A percentile compares a stretch with the other conserved stretches of the same genome.
Conservation (phyloP, 805 yeast genomes). For the Cyberlindnera americana region DNA sequence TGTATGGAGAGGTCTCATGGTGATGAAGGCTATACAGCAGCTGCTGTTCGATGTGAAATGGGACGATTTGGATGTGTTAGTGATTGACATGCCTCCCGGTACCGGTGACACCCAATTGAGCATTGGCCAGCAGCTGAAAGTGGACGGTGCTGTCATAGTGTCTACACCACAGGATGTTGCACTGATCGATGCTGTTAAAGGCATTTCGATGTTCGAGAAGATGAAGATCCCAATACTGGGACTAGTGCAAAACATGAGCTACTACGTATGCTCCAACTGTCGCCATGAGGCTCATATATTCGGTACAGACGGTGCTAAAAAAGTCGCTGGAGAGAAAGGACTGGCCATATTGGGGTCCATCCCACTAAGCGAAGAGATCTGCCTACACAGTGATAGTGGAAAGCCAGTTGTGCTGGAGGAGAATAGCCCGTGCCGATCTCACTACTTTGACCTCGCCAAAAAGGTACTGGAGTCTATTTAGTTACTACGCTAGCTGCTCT, state of each 20-base stretch:
- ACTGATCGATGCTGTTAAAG: slow-evolving; percentile 72
- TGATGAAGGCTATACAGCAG: slow-evolving; percentile 83
- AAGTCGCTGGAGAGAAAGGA: slow-evolving; percentile 46
- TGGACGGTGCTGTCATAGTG: slow-evolving; percentile 79
- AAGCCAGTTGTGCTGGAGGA: slow-evolving; percentile 53
- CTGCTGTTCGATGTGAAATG: slow-evolving; percentile 80
- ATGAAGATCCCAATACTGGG: slow-evolving; percentile 73
- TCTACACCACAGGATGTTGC: slow-evolving; percentile 89
- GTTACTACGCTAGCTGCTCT: too few relatives aligned
- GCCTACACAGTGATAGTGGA: slow-evolving; percentile 60
- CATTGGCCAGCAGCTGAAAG: slow-evolving; percentile 69
- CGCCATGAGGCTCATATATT: slow-evolving; percentile 69
- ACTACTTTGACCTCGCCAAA: slow-evolving; percentile 49
- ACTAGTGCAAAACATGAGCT: slow-evolving; percentile 80
- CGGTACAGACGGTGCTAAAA: slow-evolving; percentile 54
- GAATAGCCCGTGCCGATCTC: slow-evolving; percentile 36
- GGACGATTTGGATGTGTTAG: slow-evolving; percentile 62
- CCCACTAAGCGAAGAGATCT: slow-evolving; percentile 61
- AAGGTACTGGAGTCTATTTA: slow-evolving; percentile 24
- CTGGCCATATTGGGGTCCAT: slow-evolving; percentile 59
- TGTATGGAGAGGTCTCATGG: slow-evolving; percentile 86
- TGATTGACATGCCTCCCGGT: slow-evolving; percentile 88
- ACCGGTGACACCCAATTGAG: slow-evolving; percentile 87
- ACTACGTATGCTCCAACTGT: slow-evolving; percentile 72
- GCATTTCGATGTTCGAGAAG: slow-evolving; percentile 72